phyloP scores from a whole-genome alignment of 2,329 filamentous ascomycete genomes.

The Rhynchosporium graminicola region DNA sequence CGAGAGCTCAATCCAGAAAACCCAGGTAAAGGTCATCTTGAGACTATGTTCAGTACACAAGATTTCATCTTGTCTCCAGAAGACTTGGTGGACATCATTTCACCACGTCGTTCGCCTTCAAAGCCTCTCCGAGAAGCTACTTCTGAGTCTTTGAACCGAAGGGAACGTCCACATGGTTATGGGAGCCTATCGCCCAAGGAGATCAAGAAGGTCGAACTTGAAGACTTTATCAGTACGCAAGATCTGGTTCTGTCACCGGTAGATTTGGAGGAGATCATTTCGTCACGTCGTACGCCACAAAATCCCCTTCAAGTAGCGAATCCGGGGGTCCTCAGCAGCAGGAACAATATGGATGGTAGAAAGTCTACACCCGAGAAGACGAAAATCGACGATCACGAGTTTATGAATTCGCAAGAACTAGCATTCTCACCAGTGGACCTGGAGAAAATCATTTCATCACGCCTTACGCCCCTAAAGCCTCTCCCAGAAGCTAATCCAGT shows the following conservation, averaged over 20 bases:
- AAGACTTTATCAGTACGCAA: slow-evolving; percentile 42
- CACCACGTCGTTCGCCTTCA: slow-evolving; percentile 26
- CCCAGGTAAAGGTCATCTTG: slow-evolving; percentile 17
- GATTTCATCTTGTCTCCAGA: slow-evolving; percentile 51
- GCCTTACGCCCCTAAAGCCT: too few relatives aligned
- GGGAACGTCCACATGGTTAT: too few relatives aligned
- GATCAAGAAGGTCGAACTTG: background rate
- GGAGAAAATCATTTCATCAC: too few relatives aligned
- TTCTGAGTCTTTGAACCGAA: background rate
- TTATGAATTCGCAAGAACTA: too few relatives aligned
- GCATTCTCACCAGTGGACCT: too few relatives aligned
- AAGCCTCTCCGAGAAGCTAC: background rate
- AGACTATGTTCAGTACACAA: slow-evolving; percentile 42
- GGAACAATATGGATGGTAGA: too few relatives aligned
- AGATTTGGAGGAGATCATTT: slow-evolving; percentile 47
- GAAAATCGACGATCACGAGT: background rate
- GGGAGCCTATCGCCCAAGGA: background rate
- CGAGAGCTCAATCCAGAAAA: slow-evolving; percentile 28
- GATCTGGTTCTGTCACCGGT: slow-evolving; percentile 51
- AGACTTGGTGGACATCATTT: slow-evolving; percentile 48
- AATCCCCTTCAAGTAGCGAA: background rate
- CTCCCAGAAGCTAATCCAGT: too few relatives aligned
- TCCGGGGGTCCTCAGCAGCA: background rate
- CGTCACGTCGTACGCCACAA: slow-evolving; percentile 21
- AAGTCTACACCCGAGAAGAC: slow-evolving; percentile 8